Evolutionary conservation across 2,329 filamentous ascomycete species (phyloP), one percentile per base, ranked within the genome.

Genomic region (Ophiocordyceps sinensis): DNA sequence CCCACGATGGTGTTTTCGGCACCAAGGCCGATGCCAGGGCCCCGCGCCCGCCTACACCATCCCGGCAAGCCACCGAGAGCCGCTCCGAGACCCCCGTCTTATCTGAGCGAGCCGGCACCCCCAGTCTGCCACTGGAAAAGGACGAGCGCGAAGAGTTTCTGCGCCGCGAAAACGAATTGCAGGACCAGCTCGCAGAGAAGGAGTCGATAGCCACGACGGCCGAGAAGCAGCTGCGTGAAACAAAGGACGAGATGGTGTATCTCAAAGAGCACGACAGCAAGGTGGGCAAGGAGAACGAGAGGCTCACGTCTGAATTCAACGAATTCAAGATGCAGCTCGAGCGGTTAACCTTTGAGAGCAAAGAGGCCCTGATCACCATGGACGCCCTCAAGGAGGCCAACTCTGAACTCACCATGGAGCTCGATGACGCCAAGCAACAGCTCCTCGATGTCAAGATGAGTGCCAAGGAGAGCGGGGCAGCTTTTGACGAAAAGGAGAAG

Each of bases 91-190:
- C 77, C 5, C 77, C 76, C 6, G 65, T 64, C 5, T 64, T 84
- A 44, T 82, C 87, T 8, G 89, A 96, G 48, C 78, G 89, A 37
- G 78, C 88, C 14, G 83, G 81, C 40, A 96, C 89, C 12, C 89
- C 89, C 3, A 88, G 84, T 54, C 68, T 95, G 49, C 77, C 85
- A 32, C 69, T 96, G 44, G 91, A 98, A 42, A 95, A 94, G 64
- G 91, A 98, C 51, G 91, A 98, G 64, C 81, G 87, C 45, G 91
- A 98, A 54, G 91, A 98, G 58, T 98, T 96, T 54, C 62, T 98
- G 48, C 77, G 86, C 53, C 79, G 91, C 42, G 91, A 98, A 60
- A 98, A 98, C 53, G 91, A 98, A 59, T 73, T 98, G 35, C 91
- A 96, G 59, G 91, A 98, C 57, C 89, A 96, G 65, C 74, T 98